phyloP scores from a whole-genome alignment of 805 yeast genomes.

The Lipomyces kockii region DNA sequence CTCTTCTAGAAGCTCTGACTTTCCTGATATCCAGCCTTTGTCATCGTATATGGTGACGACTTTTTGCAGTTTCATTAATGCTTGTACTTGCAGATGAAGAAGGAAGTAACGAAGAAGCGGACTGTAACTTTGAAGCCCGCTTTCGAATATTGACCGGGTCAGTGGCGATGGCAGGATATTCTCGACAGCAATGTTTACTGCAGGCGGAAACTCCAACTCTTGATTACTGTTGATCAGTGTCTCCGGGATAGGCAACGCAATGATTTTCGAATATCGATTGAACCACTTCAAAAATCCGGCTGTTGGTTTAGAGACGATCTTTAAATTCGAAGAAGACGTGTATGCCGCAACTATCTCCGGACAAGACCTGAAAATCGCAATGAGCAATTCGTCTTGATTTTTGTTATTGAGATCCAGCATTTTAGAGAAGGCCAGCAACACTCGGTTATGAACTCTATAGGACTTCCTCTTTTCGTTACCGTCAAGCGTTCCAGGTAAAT shows the following conservation, averaged over 20 bases:
- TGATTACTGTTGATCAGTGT: slow-evolving; percentile 7
- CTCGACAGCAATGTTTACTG: slow-evolving; percentile 53
- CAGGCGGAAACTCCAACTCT: slow-evolving; percentile 41
- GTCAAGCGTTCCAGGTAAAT: slow-evolving; percentile 28
- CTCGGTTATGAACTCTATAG: slow-evolving; percentile 69
- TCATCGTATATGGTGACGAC: slow-evolving; percentile 48
- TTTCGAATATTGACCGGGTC: slow-evolving; percentile 60
- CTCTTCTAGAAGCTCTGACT: slow-evolving; percentile 45
- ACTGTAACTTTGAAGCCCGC: slow-evolving; percentile 55
- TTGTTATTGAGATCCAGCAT: slow-evolving; percentile 76
- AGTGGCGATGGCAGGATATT: slow-evolving; percentile 68
- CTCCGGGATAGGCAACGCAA: slow-evolving; percentile 61
- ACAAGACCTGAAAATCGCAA: slow-evolving; percentile 55
- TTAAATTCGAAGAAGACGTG: slow-evolving; percentile 40
- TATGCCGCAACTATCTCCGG: slow-evolving; percentile 81
- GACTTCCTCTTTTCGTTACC: slow-evolving; percentile 40
- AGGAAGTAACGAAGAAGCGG: slow-evolving; percentile 65
- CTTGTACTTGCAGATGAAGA: slow-evolving; percentile 60
- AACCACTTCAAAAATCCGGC: slow-evolving; percentile 85
- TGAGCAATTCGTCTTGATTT: slow-evolving; percentile 60
- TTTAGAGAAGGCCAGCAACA: slow-evolving; percentile 64
- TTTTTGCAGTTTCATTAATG: slow-evolving; percentile 58
- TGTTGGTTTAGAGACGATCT: slow-evolving; percentile 77
- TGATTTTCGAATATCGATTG: slow-evolving; percentile 60
- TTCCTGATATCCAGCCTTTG: slow-evolving; percentile 51